Percentiles rank a stretch among this genome's conserved stretches.
These are phyloP conservation scores for Fistulinella staudtii DNA, from an alignment of 1,284 basidiomycete species.

Conservation along the genomic window DNA sequence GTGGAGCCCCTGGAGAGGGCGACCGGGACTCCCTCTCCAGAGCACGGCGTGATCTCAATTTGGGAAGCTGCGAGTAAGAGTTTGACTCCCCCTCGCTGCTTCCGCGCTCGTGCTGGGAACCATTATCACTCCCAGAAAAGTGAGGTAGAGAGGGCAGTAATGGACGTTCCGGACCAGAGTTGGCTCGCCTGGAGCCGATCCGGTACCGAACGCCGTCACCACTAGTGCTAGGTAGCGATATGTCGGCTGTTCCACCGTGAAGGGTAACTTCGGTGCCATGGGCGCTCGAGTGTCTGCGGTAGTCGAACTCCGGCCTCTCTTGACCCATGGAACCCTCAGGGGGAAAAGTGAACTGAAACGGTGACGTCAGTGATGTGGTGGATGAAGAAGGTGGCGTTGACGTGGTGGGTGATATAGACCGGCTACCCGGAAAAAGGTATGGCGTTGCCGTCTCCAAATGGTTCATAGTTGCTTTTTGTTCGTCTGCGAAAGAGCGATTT, in stretches of 20 bases:
- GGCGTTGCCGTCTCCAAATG: slow-evolving; percentile 50
- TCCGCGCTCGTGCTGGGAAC: slow-evolving; percentile 49
- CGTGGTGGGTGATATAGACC: slow-evolving; percentile 66
- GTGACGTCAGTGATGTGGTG: slow-evolving; percentile 57
- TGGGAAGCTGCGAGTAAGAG: slow-evolving; percentile 39
- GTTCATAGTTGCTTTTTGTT: slow-evolving; percentile 57
- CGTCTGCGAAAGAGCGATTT: slow-evolving; percentile 52
- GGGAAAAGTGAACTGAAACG: slow-evolving; percentile 60
- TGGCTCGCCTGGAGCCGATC: slow-evolving; percentile 46
- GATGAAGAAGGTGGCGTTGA: slow-evolving; percentile 66
- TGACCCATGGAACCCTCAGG: slow-evolving; percentile 47
- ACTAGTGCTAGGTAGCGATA: slow-evolving; percentile 50
- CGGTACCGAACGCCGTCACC: slow-evolving; percentile 60
- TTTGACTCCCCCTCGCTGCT: slow-evolving; percentile 54
- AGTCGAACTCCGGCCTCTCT: slow-evolving; percentile 62
- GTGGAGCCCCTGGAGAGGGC: slow-evolving; percentile 61
- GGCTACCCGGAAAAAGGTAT: slow-evolving; percentile 63
- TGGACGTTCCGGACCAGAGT: slow-evolving; percentile 47
- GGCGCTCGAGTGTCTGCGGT: slow-evolving; percentile 51
- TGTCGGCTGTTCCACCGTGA: slow-evolving; percentile 67
- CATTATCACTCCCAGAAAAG: slow-evolving; percentile 49
- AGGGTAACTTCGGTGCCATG: slow-evolving; percentile 59
- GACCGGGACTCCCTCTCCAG: slow-evolving; percentile 56
- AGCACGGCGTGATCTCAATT: slow-evolving; percentile 43
- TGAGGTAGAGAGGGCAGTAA: slow-evolving; percentile 48